Evolutionary conservation across 1,284 basidiomycete genomes (phyloP).

Genomic region (Rhodotorula sp.): DNA sequence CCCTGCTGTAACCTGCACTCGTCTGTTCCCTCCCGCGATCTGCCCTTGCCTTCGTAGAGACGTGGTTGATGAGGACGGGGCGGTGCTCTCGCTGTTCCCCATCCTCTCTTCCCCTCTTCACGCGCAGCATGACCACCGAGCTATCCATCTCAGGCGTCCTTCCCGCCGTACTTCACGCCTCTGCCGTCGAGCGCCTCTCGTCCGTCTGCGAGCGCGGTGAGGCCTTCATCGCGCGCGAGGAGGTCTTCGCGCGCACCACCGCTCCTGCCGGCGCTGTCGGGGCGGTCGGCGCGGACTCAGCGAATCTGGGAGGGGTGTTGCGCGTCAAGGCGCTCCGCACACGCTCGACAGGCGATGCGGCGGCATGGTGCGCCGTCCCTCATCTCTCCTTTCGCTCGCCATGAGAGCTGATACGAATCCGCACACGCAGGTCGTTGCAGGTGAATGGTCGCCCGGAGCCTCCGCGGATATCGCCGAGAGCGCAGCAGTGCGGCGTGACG

Average conservation of each 20-base stretch:
- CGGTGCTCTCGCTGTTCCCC: neutral
- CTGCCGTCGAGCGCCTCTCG: conserved; percentile 14
- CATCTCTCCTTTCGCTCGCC: neutral
- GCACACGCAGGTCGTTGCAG: neutral
- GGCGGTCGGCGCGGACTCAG: neutral
- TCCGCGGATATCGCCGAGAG: conserved; percentile 12
- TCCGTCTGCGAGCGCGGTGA: conserved; percentile 8
- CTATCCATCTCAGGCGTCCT: conserved; percentile 26
- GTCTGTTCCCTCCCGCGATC: neutral
- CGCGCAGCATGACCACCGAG: conserved; percentile 31
- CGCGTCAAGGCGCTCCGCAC: conserved; percentile 12
- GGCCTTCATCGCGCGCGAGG: conserved; percentile 11
- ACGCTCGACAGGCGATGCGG: neutral
- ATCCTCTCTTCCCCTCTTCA: neutral
- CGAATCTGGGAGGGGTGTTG: neutral
- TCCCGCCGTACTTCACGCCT: neutral
- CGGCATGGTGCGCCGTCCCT: conserved; percentile 17
- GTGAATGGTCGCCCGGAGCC: conserved; percentile 27
- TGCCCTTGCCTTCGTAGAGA: neutral
- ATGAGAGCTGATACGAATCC: neutral
- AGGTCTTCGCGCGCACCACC: neutral
- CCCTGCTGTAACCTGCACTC: neutral
- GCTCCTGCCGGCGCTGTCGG: neutral
- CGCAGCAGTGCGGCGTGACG: conserved; percentile 23
- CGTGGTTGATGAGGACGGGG: neutral